These are phyloP conservation scores for Paraphoma chrysanthemicola DNA, from an alignment of 2,329 filamentous ascomycete genomes.

Conservation along the genomic window DNA sequence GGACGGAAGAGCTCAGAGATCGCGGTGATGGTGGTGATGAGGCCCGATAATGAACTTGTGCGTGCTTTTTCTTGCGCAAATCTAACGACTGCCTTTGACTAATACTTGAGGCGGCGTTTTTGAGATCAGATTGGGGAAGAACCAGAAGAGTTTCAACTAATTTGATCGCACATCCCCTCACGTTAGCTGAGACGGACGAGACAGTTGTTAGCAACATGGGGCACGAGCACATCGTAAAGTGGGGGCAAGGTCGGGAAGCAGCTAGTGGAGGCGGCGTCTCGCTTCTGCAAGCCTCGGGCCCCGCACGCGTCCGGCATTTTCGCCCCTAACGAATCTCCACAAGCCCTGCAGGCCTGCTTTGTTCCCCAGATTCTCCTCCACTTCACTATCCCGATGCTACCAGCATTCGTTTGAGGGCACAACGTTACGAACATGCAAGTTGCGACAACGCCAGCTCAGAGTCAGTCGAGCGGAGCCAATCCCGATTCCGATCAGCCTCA, in stretches of 20 bases:
- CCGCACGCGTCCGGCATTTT: not conserved
- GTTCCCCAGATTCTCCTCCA: constrained; percentile 32
- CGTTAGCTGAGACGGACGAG: not conserved
- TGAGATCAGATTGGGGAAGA: too few relatives aligned
- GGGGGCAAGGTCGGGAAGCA: constrained; percentile 3
- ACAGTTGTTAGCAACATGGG: not conserved
- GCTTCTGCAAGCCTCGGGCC: constrained; percentile 4
- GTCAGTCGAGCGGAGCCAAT: constrained; percentile 10
- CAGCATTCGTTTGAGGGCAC: constrained; percentile 9
- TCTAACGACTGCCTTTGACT: too few relatives aligned
- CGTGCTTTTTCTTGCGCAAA: too few relatives aligned
- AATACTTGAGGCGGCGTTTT: too few relatives aligned
- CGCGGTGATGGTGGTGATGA: too few relatives aligned
- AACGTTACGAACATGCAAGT: constrained; percentile 24
- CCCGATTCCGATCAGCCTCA: constrained; percentile 25
- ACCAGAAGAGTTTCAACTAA: not conserved
- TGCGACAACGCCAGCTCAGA: constrained; percentile 10
- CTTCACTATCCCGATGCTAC: constrained; percentile 24
- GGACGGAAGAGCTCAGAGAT: too few relatives aligned
- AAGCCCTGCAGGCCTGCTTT: constrained; percentile 3
- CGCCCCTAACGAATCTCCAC: constrained; percentile 7
- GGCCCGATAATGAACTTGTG: too few relatives aligned
- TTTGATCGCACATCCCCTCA: not conserved
- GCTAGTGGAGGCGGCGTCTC: constrained; percentile 8
- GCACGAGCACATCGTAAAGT: constrained; percentile 16